Conservation (phyloP, 1,139 yeast genomes). For the Hansenula lynferdii region DNA sequence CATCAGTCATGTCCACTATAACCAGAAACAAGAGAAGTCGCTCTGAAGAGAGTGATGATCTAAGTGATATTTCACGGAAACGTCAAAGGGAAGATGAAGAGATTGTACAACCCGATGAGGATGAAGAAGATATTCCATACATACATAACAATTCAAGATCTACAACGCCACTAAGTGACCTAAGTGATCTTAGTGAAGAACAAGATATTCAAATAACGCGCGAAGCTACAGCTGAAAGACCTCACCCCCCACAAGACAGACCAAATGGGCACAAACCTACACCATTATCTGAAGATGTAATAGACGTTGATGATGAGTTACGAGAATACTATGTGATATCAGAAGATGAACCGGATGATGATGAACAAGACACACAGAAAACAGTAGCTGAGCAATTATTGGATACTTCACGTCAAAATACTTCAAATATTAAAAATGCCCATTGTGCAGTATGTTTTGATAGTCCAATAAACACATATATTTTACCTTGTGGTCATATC, state of each 20-base stretch:
- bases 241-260: neutral
- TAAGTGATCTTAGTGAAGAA: constrained; percentile 4
- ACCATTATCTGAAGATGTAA: neutral
- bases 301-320: constrained; percentile 1
- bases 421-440: constrained; percentile 29
- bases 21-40: neutral
- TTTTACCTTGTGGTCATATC: constrained; percentile 51
- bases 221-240: neutral
- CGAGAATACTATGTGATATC: constrained; percentile 18
- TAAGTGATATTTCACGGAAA: neutral
- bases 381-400: constrained; percentile 25
- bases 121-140: constrained; percentile 22
- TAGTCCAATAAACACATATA: constrained; percentile 39
- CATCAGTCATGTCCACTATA: neutral
- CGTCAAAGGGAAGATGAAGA: neutral
- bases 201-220: neutral
- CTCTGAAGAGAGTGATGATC: neutral
- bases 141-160: constrained; percentile 18
- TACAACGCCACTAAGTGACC: constrained; percentile 11
- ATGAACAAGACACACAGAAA: constrained; percentile 9
- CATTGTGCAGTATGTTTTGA: constrained; percentile 52
- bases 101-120: constrained; percentile 10
- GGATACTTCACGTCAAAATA: constrained; percentile 20
- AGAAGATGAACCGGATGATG: constrained; percentile 12
- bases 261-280: neutral